These are phyloP conservation scores for Aspergillus unguis DNA, from an alignment of 2,329 filamentous ascomycete genomes.

Conservation along the genomic window DNA sequence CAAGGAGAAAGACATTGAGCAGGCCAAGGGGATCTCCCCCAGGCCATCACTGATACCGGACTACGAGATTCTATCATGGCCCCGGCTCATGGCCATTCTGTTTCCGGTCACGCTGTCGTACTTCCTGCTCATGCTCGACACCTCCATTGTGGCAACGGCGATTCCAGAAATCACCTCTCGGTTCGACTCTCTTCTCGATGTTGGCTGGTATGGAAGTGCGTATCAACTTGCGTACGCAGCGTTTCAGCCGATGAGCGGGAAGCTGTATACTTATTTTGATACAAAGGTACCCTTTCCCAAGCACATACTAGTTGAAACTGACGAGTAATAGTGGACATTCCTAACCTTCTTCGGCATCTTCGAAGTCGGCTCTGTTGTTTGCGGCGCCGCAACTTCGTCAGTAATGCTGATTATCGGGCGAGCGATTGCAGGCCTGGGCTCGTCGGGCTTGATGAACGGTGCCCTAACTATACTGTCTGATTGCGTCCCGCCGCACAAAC, in stretches of 20 bases:
- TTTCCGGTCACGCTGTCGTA: neutral
- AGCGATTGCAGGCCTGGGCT: constrained; percentile 1
- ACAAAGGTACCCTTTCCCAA: neutral
- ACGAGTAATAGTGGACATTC: neutral
- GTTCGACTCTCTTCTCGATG: neutral
- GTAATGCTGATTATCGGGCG: constrained; percentile 7
- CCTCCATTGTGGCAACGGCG: neutral
- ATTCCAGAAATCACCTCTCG: neutral
- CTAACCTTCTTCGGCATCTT: neutral
- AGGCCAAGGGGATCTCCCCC: too few species aligned
- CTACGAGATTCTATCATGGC: too few species aligned
- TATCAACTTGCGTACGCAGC: neutral
- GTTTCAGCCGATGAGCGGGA: neutral
- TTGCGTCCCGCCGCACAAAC: neutral
- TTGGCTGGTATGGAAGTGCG: neutral
- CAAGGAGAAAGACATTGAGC: too few species aligned
- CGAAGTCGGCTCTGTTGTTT: constrained; percentile 3
- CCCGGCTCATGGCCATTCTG: neutral
- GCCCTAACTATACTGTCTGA: neutral
- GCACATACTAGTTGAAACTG: neutral
- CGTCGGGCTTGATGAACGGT: constrained; percentile 1
- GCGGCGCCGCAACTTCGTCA: neutral
- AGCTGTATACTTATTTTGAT: constrained; percentile 4
- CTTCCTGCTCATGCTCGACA: neutral
- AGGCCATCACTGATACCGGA: too few species aligned